A percentile compares a stretch with the other conserved stretches of the same genome.
Conservation (phyloP, 75 land plant genomes). For the Larix kaempferi region DNA sequence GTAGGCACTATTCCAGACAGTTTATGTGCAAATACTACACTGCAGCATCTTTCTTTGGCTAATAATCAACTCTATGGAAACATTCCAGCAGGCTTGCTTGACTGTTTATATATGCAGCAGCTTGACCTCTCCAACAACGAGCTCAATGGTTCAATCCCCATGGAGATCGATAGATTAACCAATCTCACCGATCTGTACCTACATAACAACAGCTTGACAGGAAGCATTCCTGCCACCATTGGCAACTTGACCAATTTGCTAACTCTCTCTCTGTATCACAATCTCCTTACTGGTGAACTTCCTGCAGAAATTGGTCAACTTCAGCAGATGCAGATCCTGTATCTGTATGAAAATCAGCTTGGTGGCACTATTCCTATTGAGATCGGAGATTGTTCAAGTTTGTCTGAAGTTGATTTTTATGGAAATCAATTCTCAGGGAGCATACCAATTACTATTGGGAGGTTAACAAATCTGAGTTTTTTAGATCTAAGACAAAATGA, state of each 20-base stretch:
- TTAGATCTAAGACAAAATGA: slow-evolving; percentile 67
- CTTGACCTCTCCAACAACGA: slow-evolving; percentile 62
- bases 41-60: slow-evolving; percentile 33
- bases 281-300: slow-evolving; percentile 54
- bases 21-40: slow-evolving; percentile 36
- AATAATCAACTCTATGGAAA: slow-evolving; percentile 45
- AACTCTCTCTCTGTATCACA: slow-evolving; percentile 42
- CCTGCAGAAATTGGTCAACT: slow-evolving; percentile 59
- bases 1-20: slow-evolving; percentile 32
- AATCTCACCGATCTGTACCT: slow-evolving; percentile 45
- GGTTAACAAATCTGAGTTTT: slow-evolving; percentile 43
- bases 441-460: slow-evolving; percentile 60
- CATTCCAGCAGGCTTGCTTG: slow-evolving; percentile 35
- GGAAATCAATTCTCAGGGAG: slow-evolving; percentile 62
- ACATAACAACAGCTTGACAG: slow-evolving; percentile 66
- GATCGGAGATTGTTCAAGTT: slow-evolving; percentile 54
- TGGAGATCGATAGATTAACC: slow-evolving; percentile 25
- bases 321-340: slow-evolving; percentile 37
- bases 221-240: slow-evolving; percentile 58
- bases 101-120: slow-evolving; percentile 36
- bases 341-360: slow-evolving; percentile 67
- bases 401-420: slow-evolving; percentile 54
- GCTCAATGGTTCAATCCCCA: slow-evolving; percentile 46
- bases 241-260: slow-evolving; percentile 61
- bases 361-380: slow-evolving; percentile 59